Conservation (phyloP, 768 basidiomycete species). For the Trametes villosa region DNA sequence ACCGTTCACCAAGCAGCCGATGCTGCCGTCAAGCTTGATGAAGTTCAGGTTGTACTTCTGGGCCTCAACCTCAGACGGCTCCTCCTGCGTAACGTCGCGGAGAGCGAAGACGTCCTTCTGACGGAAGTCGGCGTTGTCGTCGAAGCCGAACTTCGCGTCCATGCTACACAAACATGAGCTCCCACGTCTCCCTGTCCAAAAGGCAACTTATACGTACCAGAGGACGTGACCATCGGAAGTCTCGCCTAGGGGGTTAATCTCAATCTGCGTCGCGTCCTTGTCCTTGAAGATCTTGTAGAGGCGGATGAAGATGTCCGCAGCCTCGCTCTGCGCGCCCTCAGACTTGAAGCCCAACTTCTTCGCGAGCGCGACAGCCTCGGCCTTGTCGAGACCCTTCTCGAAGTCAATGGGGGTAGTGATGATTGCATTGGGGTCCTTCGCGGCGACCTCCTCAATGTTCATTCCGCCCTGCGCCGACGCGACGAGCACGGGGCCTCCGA, state of each 20-base stretch:
- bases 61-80: constrained; percentile 96
- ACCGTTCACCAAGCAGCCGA: constrained; percentile 98
- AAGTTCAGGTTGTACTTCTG: constrained; percentile 96
- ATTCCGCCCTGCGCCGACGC: constrained; percentile 95
- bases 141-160: constrained; percentile 99
- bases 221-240: constrained; percentile 90
- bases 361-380: constrained; percentile 78
- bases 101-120: constrained; percentile 88
- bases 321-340: constrained; percentile 73
- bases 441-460: constrained; percentile 99
- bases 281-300: constrained; percentile 98
- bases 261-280: constrained; percentile 98
- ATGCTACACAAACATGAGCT: constrained; percentile 60
- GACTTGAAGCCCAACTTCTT: constrained; percentile 87
- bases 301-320: constrained; percentile 91
- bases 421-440: constrained; percentile 92
- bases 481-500: constrained; percentile 90
- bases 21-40: constrained; percentile 97
- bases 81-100: constrained; percentile 93
- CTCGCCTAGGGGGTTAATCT: constrained; percentile 98
- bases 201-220: too few relatives aligned
- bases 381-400: constrained; percentile 74
- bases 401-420: constrained; percentile 93
- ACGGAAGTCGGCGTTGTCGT: constrained; percentile 99
- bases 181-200: not conserved